These are phyloP conservation scores for Teratosphaeria epicoccoides DNA, from an alignment of 2,329 filamentous ascomycete species.

Conservation along the genomic window DNA sequence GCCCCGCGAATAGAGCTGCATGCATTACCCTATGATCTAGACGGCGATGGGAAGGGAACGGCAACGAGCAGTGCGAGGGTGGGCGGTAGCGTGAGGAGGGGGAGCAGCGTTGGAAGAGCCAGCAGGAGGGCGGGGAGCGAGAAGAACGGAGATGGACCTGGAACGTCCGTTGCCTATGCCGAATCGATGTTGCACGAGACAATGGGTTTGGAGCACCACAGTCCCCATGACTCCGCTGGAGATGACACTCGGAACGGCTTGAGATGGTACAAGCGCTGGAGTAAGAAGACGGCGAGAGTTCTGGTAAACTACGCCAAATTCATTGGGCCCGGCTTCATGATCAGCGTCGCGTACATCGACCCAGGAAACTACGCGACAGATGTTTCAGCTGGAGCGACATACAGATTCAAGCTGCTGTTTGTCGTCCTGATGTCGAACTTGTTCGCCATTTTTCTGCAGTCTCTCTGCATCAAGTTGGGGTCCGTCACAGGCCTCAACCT, in stretches of 20 bases:
- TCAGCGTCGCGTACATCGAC: conserved; percentile 41
- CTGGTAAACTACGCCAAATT: conserved; percentile 35
- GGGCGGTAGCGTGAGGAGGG: not conserved
- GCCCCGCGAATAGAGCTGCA: conserved; percentile 12
- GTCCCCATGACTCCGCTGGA: not conserved
- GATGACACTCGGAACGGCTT: not conserved
- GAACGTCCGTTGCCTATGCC: conserved; percentile 10
- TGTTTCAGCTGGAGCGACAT: conserved; percentile 56
- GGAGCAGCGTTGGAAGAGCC: not conserved
- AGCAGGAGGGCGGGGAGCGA: not conserved
- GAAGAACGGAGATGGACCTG: conserved; percentile 1
- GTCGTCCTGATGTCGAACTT: conserved; percentile 58
- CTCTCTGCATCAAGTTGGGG: conserved; percentile 51
- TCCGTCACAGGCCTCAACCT: conserved; percentile 41
- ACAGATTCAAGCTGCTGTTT: conserved; percentile 56
- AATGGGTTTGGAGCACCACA: conserved; percentile 6
- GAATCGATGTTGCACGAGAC: conserved; percentile 17
- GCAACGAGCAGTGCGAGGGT: conserved; percentile 4
- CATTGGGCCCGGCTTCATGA: conserved; percentile 57
- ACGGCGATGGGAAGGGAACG: conserved; percentile 1
- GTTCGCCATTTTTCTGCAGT: conserved; percentile 61
- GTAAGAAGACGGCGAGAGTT: not conserved
- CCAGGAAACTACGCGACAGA: conserved; percentile 59
- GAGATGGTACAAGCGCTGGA: not conserved
- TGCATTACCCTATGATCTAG: conserved; percentile 5